Conservation (phyloP, 805 yeast genomes). For the Barnettozyma sucrosica region DNA sequence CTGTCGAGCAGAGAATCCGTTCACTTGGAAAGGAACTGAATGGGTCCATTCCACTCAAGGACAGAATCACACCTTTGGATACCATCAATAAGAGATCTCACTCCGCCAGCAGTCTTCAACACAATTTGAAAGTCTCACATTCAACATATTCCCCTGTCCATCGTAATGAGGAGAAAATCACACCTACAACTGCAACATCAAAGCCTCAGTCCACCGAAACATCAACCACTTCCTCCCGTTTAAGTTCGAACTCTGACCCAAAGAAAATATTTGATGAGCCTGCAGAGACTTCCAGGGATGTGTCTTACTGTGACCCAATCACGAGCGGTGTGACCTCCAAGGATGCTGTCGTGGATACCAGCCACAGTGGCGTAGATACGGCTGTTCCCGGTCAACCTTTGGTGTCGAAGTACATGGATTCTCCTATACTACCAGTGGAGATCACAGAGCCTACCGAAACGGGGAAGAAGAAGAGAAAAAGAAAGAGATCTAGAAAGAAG, state of each 20-base stretch:
- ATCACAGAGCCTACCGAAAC: background rate
- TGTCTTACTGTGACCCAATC: background rate
- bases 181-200: background rate
- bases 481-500: slow-evolving; percentile 6
- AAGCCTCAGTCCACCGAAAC: background rate
- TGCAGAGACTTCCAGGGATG: background rate
- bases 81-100: background rate
- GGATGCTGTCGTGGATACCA: background rate
- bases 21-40: slow-evolving; percentile 21
- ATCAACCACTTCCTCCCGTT: background rate
- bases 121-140: background rate
- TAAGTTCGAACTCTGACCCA: slow-evolving; percentile 1
- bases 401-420: background rate
- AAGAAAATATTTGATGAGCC: slow-evolving; percentile 1
- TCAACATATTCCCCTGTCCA: background rate
- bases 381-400: slow-evolving; percentile 1
- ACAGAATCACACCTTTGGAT: slow-evolving; percentile 14
- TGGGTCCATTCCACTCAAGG: slow-evolving; percentile 18
- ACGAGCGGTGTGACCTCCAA: background rate
- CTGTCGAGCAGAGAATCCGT: slow-evolving; percentile 18
- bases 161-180: background rate
- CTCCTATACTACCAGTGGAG: background rate
- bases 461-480: background rate
- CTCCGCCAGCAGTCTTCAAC: background rate
- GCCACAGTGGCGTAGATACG: background rate